phyloP scores from a whole-genome alignment of 768 basidiomycete genomes.

The Podaxis sp. region DNA sequence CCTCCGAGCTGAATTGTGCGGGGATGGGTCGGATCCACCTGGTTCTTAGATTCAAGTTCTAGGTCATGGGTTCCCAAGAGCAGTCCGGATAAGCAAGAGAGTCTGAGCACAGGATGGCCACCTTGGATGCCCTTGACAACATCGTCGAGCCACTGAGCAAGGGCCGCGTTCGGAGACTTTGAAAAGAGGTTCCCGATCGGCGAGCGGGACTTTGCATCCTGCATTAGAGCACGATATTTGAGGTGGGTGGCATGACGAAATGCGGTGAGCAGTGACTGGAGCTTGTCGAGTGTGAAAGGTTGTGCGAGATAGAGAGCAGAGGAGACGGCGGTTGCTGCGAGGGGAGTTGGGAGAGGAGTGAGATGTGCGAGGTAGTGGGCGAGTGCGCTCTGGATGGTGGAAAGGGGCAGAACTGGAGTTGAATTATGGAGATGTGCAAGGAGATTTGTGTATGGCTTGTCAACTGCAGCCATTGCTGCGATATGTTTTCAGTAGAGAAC shows the following conservation, averaged over 20 bases:
- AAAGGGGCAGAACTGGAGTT: conserved; percentile 37
- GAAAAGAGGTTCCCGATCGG: conserved; percentile 32
- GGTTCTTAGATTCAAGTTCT: conserved; percentile 24
- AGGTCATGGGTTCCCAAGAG: conserved; percentile 61
- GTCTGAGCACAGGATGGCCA: conserved; percentile 55
- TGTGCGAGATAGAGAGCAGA: conserved; percentile 47
- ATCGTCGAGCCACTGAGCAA: conserved; percentile 47
- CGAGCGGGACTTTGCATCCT: conserved; percentile 29
- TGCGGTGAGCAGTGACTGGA: conserved; percentile 47
- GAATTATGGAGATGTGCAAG: conserved; percentile 49
- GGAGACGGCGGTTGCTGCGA: conserved; percentile 52
- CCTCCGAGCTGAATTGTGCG: conserved; percentile 12
- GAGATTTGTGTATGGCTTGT: conserved; percentile 28
- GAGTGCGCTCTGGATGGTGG: conserved; percentile 50
- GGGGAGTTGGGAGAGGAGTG: conserved; percentile 48
- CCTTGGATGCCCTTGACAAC: conserved; percentile 60
- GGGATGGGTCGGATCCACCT: conserved; percentile 1
- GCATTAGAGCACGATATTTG: conserved; percentile 38
- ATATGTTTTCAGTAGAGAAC: background rate
- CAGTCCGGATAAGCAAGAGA: conserved; percentile 62
- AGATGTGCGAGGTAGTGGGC: conserved; percentile 53
- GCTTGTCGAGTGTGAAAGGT: conserved; percentile 39
- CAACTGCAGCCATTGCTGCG: too few relatives aligned
- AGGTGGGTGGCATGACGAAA: conserved; percentile 60
- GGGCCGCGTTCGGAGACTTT: conserved; percentile 31